Base-by-base conservation (phyloP, 1,284 basidiomycete genomes). In the Rhodotorula sp. region DNA sequence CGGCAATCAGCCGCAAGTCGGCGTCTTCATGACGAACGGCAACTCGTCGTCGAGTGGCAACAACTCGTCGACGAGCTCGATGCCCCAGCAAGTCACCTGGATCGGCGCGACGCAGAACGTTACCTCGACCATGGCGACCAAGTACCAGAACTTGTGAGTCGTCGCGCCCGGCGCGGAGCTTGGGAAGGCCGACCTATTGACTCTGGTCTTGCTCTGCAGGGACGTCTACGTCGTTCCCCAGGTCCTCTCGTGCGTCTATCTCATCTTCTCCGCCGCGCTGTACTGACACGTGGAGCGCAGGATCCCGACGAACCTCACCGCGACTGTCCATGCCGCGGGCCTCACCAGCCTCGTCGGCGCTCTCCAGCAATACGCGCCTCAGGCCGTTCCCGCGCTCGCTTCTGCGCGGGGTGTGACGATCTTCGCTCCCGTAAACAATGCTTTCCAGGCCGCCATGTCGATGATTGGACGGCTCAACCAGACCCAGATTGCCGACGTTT, bases 341-440 rank as follows among this genome's bases (percentile, higher is more conserved):
- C 64, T 79, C 15, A 67, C 76, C 5, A 64, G 62, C 32, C 66
- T 74, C 34, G 53, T 66, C 32, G 67, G 70, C 34, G 64, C 76
- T 6, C 70, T 78, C 46, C 52, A 62, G 9, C 56, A 52, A 20
- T 56, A 76, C 29, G 71, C 70, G 1, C 51, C 68, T 20, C 57
- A 51, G 5, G 64, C 77, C 32, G 71, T 73, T 39, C 53, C 74
- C 29, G 68, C 68, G n/a, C 67, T 80, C 27, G 61, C 68, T 30
- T 24, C 39, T 17, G 78, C 77, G 52, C 59, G 69, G 11, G 79
- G 79, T 11, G 74, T 79, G 59, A 80, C 79, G n/a, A 73, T 79
- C 65, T 79, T 80, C 61, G 76, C 79, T n/a, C 79, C 79, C 15
- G 71, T 75, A 62, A 73, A 80, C 67, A 49, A 66, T 1, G 79